Percentiles rank a stretch among this genome's conserved stretches.
These are phyloP conservation scores for Colletotrichum coccodes DNA, from an alignment of 2,329 filamentous ascomycete species.

Conservation along the genomic window DNA sequence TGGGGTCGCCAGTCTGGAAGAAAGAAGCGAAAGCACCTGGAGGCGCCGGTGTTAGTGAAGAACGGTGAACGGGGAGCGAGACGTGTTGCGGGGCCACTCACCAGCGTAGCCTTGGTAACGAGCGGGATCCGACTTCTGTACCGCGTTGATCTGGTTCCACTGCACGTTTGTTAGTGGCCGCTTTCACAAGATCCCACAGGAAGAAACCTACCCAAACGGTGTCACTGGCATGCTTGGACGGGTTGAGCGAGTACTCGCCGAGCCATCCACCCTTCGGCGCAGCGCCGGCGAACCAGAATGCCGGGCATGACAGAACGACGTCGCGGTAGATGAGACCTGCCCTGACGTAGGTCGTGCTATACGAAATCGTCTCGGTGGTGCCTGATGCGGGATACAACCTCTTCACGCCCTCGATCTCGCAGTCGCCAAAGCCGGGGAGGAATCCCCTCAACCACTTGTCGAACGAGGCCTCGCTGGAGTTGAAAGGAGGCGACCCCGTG, in stretches of 20 bases:
- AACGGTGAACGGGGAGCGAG: not conserved
- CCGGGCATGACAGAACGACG: slow-evolving; percentile 67
- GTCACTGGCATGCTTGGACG: slow-evolving; percentile 69
- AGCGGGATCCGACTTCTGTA: slow-evolving; percentile 61
- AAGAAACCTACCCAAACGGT: slow-evolving; percentile 58
- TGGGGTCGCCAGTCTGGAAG: slow-evolving; percentile 68
- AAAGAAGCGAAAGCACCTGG: slow-evolving; percentile 69
- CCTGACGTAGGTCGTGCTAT: slow-evolving; percentile 60
- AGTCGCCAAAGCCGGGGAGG: slow-evolving; percentile 55
- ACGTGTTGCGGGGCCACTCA: slow-evolving; percentile 28
- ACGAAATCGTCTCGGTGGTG: slow-evolving; percentile 57
- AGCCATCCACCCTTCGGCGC: slow-evolving; percentile 59
- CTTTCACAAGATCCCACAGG: not conserved
- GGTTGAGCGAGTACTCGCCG: slow-evolving; percentile 68
- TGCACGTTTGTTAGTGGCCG: slow-evolving; percentile 34
- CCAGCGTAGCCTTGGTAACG: slow-evolving; percentile 63
- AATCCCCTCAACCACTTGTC: slow-evolving; percentile 63
- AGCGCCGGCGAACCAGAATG: slow-evolving; percentile 63
- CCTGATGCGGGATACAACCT: slow-evolving; percentile 59
- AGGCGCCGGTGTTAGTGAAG: not conserved
- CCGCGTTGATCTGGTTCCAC: slow-evolving; percentile 66
- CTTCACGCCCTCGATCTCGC: slow-evolving; percentile 51
- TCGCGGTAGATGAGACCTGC: slow-evolving; percentile 69
- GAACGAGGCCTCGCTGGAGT: slow-evolving; percentile 60
- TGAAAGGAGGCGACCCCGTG: slow-evolving; percentile 54